phyloP scores from a whole-genome alignment of 306 rosid genomes.

The Prunus mongolica region DNA sequence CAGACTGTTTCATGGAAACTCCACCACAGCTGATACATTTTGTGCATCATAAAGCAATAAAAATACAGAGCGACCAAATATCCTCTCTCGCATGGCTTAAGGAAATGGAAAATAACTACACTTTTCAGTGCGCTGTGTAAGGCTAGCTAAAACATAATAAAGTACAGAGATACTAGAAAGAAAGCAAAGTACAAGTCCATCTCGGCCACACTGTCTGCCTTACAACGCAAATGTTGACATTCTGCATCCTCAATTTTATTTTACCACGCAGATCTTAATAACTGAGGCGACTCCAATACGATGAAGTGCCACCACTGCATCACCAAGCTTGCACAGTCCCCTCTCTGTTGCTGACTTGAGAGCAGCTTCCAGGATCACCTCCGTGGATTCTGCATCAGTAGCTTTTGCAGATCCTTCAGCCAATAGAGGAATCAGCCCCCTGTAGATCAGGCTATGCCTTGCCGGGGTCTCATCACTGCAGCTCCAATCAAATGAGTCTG shows the following conservation, averaged over 20 bases:
- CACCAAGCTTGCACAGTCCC: conserved; percentile 75
- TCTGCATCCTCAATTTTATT: conserved; percentile 27
- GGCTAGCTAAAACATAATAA: conserved; percentile 24
- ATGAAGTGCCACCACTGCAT: conserved; percentile 88
- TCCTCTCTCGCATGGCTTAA: conserved; percentile 10
- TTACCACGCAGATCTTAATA: conserved; percentile 87
- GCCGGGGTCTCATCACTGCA: conserved; percentile 92
- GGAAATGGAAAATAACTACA: background rate
- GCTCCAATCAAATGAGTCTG: conserved; percentile 87
- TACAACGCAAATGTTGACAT: conserved; percentile 13
- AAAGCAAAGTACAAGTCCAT: conserved; percentile 23
- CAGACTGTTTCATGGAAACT: background rate
- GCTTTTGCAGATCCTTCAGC: conserved; percentile 97
- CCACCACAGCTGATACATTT: background rate
- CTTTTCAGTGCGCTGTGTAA: conserved; percentile 17
- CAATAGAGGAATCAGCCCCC: conserved; percentile 87
- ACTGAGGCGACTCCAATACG: conserved; percentile 86
- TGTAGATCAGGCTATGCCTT: conserved; percentile 86
- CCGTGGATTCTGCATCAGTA: conserved; percentile 98
- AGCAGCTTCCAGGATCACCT: conserved; percentile 88
- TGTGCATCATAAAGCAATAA: conserved; percentile 7
- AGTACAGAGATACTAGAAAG: conserved; percentile 7
- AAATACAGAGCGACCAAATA: conserved; percentile 4
- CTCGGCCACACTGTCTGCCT: background rate
- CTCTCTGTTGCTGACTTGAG: conserved; percentile 68